phyloP scores from a whole-genome alignment of 805 yeast genomes.

The Nakazawaea wickerhamii region DNA sequence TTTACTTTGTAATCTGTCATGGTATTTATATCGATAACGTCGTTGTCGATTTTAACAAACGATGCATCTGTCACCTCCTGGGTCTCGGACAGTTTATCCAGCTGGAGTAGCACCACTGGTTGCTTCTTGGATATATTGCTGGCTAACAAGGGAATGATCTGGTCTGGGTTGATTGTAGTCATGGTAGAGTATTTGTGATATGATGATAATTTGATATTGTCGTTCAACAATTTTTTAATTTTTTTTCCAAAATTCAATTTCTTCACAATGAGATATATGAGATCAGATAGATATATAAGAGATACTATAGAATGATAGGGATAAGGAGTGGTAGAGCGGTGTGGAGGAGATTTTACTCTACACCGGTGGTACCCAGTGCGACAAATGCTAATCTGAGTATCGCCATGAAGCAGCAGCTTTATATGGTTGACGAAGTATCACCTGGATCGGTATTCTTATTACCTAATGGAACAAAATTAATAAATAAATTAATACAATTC shows the following conservation, averaged over 20 bases:
- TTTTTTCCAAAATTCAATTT: neutral
- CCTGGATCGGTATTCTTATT: slow-evolving; percentile 92
- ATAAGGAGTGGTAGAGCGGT: no score
- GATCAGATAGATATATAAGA: no score
- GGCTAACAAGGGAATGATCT: neutral
- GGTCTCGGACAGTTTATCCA: slow-evolving; percentile 3
- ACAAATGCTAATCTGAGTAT: slow-evolving; percentile 34
- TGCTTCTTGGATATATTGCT: neutral
- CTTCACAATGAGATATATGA: no score
- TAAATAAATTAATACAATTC: slow-evolving; percentile 71
- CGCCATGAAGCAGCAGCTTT: slow-evolving; percentile 67
- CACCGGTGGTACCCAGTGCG: slow-evolving; percentile 15
- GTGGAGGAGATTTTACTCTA: slow-evolving; percentile 13
- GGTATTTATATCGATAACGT: slow-evolving; percentile 3
- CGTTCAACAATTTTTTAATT: neutral
- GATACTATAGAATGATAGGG: no score
- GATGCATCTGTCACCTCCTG: slow-evolving; percentile 1
- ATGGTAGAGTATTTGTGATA: neutral
- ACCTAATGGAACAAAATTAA: slow-evolving; percentile 87
- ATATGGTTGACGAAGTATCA: slow-evolving; percentile 70
- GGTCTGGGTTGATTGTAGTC: neutral
- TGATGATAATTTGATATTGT: neutral
- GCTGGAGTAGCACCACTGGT: slow-evolving; percentile 1
- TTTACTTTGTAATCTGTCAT: slow-evolving; percentile 5
- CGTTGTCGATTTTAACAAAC: slow-evolving; percentile 10